phyloP scores from a whole-genome alignment of 148 eudicot species.

The Chenopodium album region DNA sequence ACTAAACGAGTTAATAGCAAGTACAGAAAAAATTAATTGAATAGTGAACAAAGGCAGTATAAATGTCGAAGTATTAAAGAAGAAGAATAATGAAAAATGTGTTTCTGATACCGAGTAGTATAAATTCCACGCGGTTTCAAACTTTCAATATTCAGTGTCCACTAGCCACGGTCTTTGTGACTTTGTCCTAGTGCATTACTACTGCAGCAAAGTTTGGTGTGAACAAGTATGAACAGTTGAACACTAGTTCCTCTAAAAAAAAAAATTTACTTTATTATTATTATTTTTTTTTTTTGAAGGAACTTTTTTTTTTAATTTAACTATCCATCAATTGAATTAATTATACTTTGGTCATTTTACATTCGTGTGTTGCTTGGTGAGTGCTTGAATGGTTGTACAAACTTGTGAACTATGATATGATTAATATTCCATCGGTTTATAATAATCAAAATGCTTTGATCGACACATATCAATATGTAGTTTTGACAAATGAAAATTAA shows the following conservation, averaged over 20 bases:
- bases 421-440: no score
- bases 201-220: background rate
- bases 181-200: background rate
- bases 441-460: no score
- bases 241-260: no score
- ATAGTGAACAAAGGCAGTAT: background rate
- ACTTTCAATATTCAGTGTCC: background rate
- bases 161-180: background rate
- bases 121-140: conserved; percentile 4
- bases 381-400: no score
- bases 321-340: no score
- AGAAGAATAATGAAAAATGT: background rate
- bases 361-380: background rate
- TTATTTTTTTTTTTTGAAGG: no score
- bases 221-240: conserved; percentile 5
- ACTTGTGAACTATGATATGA: no score
- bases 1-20: background rate
- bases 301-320: no score
- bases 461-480: no score
- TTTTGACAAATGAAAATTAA: no score
- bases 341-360: background rate
- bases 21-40: background rate
- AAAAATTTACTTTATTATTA: no score
- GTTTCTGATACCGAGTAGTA: background rate
- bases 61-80: no score